Base-by-base conservation (phyloP, 352 stramenopile genomes). In the Pythium graminicola region DNA sequence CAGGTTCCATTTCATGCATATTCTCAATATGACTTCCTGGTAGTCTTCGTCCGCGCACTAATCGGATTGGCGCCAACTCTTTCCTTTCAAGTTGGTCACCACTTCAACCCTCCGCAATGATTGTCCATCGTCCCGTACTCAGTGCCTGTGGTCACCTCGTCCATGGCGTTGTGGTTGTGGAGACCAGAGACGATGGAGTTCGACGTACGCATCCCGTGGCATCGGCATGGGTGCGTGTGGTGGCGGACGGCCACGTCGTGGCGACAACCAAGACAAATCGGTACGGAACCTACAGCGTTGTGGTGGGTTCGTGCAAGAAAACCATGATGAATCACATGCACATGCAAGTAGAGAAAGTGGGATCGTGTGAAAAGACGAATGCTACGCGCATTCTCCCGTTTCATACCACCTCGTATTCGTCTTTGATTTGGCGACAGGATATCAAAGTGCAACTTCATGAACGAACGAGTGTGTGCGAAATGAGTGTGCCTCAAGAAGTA, bases 211-310 rank as follows among this genome's bases (percentile, higher is more conserved):
- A 29, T 6, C 54, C 54, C 14, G 17, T 62, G 13, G 47, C 6
- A 2, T 27, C 40, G 7, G 54, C 54, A 5, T 17, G 16, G 2
- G 54, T 62, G 20, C 28, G 29, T 22, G 24, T 57, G 4, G 27
- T 26, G 2, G 13, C 45, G 11, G 31, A 50, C 7, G 47, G 26
- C 8, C 39, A 45, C 7, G 20, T 9, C 20, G 50, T 41, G 3
- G 41, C 19, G 2, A 27, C 40, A 19, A 16, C 47, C 23, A 31
- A 19, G 4, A 57, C 54, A 0, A 46, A 41, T 6, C 23, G 40
- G 17, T 46, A 62, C 31, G 54, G 54, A 32, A 57, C 54, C 29
- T 62, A 43, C 47, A 62, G 54, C 27, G 10, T 56, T 17, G 33
- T 52, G 23, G 6, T 62, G 17, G 40, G 40, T 0, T 56, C 39